Evolutionary conservation across 495 filamentous ascomycete genomes (phyloP).

Genomic region (Aspergillus coremiiformis): DNA sequence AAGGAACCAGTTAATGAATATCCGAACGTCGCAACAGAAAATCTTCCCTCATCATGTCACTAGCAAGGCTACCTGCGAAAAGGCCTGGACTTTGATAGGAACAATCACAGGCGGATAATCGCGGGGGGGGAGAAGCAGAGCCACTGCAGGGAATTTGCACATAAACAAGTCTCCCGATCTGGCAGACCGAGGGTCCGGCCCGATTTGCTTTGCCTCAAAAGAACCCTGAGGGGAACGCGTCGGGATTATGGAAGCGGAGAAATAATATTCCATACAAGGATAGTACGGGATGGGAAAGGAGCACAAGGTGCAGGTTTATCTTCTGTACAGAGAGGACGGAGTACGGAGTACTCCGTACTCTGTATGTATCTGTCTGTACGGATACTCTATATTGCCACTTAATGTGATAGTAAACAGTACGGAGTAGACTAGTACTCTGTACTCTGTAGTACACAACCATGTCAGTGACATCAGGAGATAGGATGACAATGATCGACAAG

Average conservation of each 20-base stretch:
- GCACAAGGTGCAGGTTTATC: not conserved
- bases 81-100: not conserved
- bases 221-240: constrained; percentile 1
- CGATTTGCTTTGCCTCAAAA: not conserved
- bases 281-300: not conserved
- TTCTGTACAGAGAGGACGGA: no score
- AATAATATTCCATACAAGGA: constrained; percentile 3
- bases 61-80: not conserved
- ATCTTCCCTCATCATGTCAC: not conserved
- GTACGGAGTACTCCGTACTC: not conserved
- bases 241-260: constrained; percentile 2
- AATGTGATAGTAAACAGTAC: no score
- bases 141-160: constrained; percentile 3
- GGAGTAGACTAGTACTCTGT: no score
- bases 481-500: constrained; percentile 2
- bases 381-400: no score
- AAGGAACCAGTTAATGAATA: not conserved
- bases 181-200: constrained; percentile 13
- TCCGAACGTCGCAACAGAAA: not conserved
- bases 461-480: no score
- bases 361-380: no score
- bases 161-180: constrained; percentile 36
- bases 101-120: constrained; percentile 8
- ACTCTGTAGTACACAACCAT: no score
- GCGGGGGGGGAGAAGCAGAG: constrained; percentile 23